These are phyloP conservation scores for Paramecium sonneborni DNA, from an alignment of 73 alveolate genomes.

Conservation along the genomic window DNA sequence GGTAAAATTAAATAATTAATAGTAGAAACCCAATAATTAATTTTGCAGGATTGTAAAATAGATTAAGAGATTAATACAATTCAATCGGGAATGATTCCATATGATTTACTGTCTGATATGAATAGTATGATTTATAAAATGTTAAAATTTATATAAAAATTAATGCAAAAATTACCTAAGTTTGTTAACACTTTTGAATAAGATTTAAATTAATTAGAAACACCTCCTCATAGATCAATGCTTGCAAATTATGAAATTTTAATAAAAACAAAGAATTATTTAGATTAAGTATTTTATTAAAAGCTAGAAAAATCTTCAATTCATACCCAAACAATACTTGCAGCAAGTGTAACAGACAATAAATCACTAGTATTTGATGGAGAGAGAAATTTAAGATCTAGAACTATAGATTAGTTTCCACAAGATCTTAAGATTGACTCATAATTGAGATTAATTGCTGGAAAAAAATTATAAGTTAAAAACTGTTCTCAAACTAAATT, in stretches of 20 bases:
- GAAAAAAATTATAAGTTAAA: background rate
- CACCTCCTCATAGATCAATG: slow-evolving; percentile 20
- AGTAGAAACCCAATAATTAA: background rate
- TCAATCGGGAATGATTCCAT: background rate
- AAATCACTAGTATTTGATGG: background rate
- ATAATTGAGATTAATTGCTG: background rate
- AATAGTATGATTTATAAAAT: background rate
- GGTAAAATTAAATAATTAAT: background rate
- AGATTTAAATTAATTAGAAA: slow-evolving; percentile 6
- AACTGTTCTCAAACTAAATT: background rate
- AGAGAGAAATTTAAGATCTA: background rate
- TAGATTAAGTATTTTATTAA: background rate
- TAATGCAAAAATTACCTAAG: background rate
- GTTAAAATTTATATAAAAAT: background rate
- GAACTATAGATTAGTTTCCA: background rate
- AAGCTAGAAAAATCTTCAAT: background rate
- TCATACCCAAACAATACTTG: background rate
- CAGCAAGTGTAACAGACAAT: background rate
- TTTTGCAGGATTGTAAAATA: slow-evolving; percentile 19
- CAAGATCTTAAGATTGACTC: background rate
- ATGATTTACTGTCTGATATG: background rate
- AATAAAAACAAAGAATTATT: background rate
- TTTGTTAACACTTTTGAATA: background rate
- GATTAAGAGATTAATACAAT: background rate
- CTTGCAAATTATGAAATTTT: background rate